phyloP scores from a whole-genome alignment of 352 stramenopile species.

The Phytopythium vexans region DNA sequence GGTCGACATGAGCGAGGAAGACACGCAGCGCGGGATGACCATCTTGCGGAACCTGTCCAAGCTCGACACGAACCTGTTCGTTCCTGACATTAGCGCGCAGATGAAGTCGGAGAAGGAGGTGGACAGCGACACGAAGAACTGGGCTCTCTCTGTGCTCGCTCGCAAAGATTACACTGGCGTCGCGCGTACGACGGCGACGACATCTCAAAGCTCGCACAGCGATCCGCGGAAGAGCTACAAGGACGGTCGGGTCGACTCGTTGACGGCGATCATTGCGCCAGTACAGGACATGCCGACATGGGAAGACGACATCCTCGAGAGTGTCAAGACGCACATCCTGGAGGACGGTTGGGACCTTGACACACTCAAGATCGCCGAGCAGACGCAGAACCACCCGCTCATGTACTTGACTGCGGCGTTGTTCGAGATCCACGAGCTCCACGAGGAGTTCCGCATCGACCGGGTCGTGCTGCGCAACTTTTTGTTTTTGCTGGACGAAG shows the following conservation, averaged over 20 bases:
- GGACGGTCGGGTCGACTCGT: constrained; percentile 26
- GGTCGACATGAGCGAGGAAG: constrained; percentile 56
- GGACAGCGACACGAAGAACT: constrained; percentile 82
- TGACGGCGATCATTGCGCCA: constrained; percentile 25
- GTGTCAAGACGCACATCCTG: constrained; percentile 54
- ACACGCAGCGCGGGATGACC: constrained; percentile 49
- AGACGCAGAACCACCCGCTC: constrained; percentile 58
- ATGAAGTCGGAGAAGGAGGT: constrained; percentile 81
- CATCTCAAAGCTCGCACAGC: constrained; percentile 68
- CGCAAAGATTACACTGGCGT: constrained; percentile 67
- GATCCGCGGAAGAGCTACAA: constrained; percentile 55
- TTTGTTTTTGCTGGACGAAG: constrained; percentile 70
- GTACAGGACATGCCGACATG: constrained; percentile 55
- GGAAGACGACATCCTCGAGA: constrained; percentile 44
- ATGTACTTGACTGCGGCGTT: constrained; percentile 79
- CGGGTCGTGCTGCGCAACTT: constrained; percentile 76
- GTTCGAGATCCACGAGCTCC: constrained; percentile 79
- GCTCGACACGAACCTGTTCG: constrained; percentile 80
- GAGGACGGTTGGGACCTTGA: constrained; percentile 72
- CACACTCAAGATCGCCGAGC: constrained; percentile 64
- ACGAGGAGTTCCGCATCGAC: constrained; percentile 74
- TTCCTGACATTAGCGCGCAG: constrained; percentile 74
- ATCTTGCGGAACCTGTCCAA: constrained; percentile 71
- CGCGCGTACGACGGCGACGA: constrained; percentile 43
- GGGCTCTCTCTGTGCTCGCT: constrained; percentile 69